phyloP scores from a whole-genome alignment of 345 rosid genomes.

The Anacardium occidentale region DNA sequence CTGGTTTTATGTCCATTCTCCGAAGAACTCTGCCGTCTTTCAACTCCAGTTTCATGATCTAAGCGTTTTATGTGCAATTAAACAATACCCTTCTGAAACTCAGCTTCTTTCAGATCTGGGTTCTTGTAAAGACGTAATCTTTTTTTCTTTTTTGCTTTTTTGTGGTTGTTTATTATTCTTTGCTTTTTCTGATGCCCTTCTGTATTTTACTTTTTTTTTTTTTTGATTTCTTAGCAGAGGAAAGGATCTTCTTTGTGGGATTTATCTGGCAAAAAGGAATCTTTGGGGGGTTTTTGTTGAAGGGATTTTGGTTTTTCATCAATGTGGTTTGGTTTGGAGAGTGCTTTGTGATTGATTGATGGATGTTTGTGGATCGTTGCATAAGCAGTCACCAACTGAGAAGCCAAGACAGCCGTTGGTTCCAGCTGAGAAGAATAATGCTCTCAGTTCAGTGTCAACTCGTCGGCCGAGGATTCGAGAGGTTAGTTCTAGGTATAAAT shows the following conservation, averaged over 20 bases:
- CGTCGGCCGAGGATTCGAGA: constrained; percentile 67
- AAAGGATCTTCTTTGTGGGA: constrained; percentile 47
- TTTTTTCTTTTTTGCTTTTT: constrained; percentile 26
- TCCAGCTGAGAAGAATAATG: constrained; percentile 77
- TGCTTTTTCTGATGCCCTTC: constrained; percentile 35
- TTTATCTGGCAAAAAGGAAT: constrained; percentile 33
- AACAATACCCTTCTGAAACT: constrained; percentile 30
- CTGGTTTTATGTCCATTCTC: not conserved
- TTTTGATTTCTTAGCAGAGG: constrained; percentile 36
- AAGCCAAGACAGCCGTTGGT: constrained; percentile 57
- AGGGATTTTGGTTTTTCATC: constrained; percentile 27
- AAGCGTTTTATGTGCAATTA: too few relatives aligned
- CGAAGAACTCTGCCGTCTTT: constrained; percentile 15
- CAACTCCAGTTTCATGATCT: not conserved
- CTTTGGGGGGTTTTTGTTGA: constrained; percentile 21
- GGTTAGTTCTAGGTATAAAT: constrained; percentile 80
- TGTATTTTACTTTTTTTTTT: constrained; percentile 47
- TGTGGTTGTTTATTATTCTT: constrained; percentile 29
- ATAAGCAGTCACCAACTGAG: constrained; percentile 51
- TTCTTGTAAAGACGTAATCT: constrained; percentile 51
- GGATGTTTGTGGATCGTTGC: constrained; percentile 63
- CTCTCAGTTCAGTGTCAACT: constrained; percentile 41
- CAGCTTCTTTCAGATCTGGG: constrained; percentile 42
- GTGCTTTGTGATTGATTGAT: constrained; percentile 39
- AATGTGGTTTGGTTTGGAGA: constrained; percentile 56